A percentile compares a stretch with the other conserved stretches of the same genome.
Evolutionary conservation across 345 rosid species (phyloP).

Genomic region (Capsella bursapastoris): DNA sequence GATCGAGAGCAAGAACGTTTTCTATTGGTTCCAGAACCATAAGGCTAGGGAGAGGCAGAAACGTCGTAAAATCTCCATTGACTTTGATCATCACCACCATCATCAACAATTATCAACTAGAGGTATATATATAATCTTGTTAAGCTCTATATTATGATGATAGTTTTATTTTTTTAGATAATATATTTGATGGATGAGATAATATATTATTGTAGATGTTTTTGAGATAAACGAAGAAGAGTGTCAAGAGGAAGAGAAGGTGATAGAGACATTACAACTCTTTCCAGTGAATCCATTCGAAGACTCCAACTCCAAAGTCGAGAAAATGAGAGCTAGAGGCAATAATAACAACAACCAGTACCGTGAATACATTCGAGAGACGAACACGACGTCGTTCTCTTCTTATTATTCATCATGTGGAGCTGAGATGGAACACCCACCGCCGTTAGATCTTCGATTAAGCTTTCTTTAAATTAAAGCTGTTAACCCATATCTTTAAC

Average conservation of each 20-base stretch:
- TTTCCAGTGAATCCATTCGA: slow-evolving; percentile 60
- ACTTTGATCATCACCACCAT: slow-evolving; percentile 50
- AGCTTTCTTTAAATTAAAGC: slow-evolving; percentile 57
- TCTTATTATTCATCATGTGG: slow-evolving; percentile 47
- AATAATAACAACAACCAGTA: slow-evolving; percentile 29
- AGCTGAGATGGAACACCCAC: slow-evolving; percentile 64
- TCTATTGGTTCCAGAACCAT: slow-evolving; percentile 97
- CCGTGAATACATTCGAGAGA: slow-evolving; percentile 41
- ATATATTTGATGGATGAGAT: slow-evolving; percentile 1
- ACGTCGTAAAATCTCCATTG: slow-evolving; percentile 70
- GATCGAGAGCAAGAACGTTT: slow-evolving; percentile 96
- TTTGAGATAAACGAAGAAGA: slow-evolving; percentile 37
- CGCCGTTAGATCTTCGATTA: slow-evolving; percentile 92
- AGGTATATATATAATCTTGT: background rate
- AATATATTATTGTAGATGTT: slow-evolving; percentile 22
- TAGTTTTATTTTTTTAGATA: background rate
- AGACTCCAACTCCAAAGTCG: slow-evolving; percentile 51
- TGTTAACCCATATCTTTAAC: background rate
- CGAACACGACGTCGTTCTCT: slow-evolving; percentile 42
- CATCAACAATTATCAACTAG: slow-evolving; percentile 19
- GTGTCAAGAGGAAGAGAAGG: slow-evolving; percentile 54
- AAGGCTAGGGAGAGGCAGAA: slow-evolving; percentile 95
- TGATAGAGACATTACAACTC: slow-evolving; percentile 81
- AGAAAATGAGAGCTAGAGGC: slow-evolving; percentile 35
- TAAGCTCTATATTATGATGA: background rate